phyloP scores from a whole-genome alignment of 306 rosid species.

The Cucurbita ficifolia region DNA sequence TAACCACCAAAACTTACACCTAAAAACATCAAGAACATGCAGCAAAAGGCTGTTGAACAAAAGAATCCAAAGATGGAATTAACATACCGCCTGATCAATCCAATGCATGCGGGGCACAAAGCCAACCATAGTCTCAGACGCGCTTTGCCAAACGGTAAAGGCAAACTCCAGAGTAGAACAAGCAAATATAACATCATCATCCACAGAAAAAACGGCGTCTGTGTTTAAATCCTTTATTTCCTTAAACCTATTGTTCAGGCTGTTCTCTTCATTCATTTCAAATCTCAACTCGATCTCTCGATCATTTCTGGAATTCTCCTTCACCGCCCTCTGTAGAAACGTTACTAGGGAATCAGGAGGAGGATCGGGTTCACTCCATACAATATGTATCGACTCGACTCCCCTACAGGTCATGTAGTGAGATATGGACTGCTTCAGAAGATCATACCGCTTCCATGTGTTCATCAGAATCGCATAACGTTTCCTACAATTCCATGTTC shows the following conservation, averaged over 20 bases:
- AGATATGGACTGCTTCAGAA: conserved; percentile 69
- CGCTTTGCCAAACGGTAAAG: conserved; percentile 84
- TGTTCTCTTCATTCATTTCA: conserved; percentile 66
- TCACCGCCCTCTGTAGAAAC: conserved; percentile 24
- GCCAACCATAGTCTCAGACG: conserved; percentile 91
- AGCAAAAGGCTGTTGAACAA: neutral
- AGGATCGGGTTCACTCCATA: conserved; percentile 90
- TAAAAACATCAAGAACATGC: neutral
- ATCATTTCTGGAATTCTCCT: conserved; percentile 34
- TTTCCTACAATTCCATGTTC: conserved; percentile 32
- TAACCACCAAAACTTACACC: too few relatives aligned
- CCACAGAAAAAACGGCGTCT: conserved; percentile 77
- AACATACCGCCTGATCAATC: conserved; percentile 49
- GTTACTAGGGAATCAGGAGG: conserved; percentile 42
- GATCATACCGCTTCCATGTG: conserved; percentile 98
- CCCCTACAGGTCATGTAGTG: conserved; percentile 70
- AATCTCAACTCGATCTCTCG: conserved; percentile 41
- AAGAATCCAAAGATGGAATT: neutral
- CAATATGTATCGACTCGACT: conserved; percentile 62
- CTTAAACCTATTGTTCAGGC: conserved; percentile 89
- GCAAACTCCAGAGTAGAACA: conserved; percentile 85
- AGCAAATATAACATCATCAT: conserved; percentile 85
- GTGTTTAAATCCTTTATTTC: conserved; percentile 56
- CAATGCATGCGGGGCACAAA: conserved; percentile 93
- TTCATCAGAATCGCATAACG: conserved; percentile 80